Base-by-base conservation (phyloP, 2,329 filamentous ascomycete species). In the Botrytis fragariae region DNA sequence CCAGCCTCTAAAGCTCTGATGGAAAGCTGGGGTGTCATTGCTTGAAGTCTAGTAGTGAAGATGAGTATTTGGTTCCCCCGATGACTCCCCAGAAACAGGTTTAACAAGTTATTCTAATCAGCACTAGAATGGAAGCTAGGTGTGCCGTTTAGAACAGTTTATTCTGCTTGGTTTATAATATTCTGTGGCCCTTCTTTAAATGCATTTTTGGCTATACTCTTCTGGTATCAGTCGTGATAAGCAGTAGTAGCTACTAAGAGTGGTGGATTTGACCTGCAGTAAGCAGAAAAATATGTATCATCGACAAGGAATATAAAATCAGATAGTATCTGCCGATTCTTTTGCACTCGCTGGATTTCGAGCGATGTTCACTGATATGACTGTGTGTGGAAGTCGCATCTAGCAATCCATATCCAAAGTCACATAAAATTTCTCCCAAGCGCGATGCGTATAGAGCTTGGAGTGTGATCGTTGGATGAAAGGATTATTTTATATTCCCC, bases 1-100 rank as follows among this genome's bases (percentile, higher is more conserved):
- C n/a, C n/a, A n/a, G n/a, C n/a, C n/a, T n/a, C n/a, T n/a, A 18
- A 0, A 8, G 6, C n/a, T 29, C 25, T 16, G 0, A 18, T 29
- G 14, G 7, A 57, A 57, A 4, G 14, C 6, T 16, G 9, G 29
- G 25, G 6, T 5, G 25, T 7, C 22, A n/a, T 51, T 35, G 2
- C n/a, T n/a, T n/a, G n/a, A n/a, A n/a, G n/a, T n/a, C n/a, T n/a
- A n/a, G n/a, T n/a, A n/a, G n/a, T n/a, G n/a, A n/a, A n/a, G 1
- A 16, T 18, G 14, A 9, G 14, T 4, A 54, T 16, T 18, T 29
- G 9, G 29, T 5, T 5, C n/a, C 1, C 51, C 14, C 6, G 0
- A 18, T 8, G 4, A 29, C 29, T 32, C 3, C 14, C 6, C n/a
- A 29, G 16, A 6, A 29, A 57, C 7, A 18, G 16, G 0, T 54